Percentiles rank a stretch among this genome's conserved stretches.
Conservation (phyloP, 1,284 basidiomycete species). For the Cutaneotrichosporon arboriforme region DNA sequence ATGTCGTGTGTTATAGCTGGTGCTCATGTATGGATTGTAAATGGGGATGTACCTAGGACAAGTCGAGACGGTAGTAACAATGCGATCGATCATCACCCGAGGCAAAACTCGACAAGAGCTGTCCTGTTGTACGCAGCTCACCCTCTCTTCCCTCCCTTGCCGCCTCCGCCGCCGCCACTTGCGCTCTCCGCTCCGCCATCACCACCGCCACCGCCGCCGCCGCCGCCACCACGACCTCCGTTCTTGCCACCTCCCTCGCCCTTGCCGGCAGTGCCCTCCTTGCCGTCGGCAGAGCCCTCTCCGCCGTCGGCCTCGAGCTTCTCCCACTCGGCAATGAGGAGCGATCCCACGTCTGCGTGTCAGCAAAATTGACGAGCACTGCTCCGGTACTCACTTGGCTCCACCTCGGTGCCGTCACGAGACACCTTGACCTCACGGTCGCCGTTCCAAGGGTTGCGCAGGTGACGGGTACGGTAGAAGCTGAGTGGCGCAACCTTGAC, state of each 20-base stretch:
- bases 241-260: slow-evolving; percentile 1
- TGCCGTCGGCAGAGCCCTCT: not conserved
- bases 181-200: not conserved
- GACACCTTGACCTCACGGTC: slow-evolving; percentile 86
- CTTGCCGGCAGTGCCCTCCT: not conserved
- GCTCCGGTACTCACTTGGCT: slow-evolving; percentile 55
- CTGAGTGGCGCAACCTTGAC: slow-evolving; percentile 66
- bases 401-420: slow-evolving; percentile 85
- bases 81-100: too few species aligned
- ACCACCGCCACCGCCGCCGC: not conserved
- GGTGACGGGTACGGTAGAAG: slow-evolving; percentile 68
- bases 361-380: not conserved
- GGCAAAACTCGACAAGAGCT: too few species aligned
- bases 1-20: not conserved
- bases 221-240: not conserved
- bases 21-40: not conserved
- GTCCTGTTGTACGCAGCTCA: too few species aligned
- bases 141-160: not conserved
- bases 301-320: slow-evolving; percentile 21
- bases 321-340: slow-evolving; percentile 72
- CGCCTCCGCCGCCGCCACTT: not conserved
- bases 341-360: slow-evolving; percentile 58
- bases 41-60: too few species aligned
- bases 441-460: slow-evolving; percentile 90
- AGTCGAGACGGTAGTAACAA: too few species aligned